Base-by-base conservation (phyloP, 2,329 filamentous ascomycete genomes). In the Aspergillus proliferans region DNA sequence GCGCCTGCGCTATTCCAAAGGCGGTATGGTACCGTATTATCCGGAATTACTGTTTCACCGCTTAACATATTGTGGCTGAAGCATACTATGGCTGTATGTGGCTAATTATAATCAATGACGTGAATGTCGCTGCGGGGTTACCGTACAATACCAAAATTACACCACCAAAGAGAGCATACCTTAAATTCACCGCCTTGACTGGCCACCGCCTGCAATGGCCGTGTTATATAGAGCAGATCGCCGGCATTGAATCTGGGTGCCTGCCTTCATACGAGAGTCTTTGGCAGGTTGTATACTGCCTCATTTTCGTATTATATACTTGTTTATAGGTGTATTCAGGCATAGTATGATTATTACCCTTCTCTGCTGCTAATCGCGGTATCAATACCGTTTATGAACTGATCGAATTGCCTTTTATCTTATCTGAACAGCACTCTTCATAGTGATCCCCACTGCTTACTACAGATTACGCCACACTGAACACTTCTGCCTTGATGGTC, bases 401-500 rank as follows among this genome's bases (percentile, higher is more conserved):
- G 26, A 30, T 30, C 26, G 9, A 28, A 30, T 30, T 30, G 26
- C 26, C 26, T 30, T 30, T 30, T 30, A 30, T n/a, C 50, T 51
- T 45, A 38, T 42, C 49, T 52, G 26, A 4, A 30, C 12, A 30
- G 10, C 26, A 30, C 26, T 28, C 26, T 28, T 28, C 26, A 28
- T 28, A 28, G 26, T 28, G 26, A 28, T 28, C 26, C 26, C 12
- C 10, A 30, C 26, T 30, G 26, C 26, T 30, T 30, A 30, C 26
- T 30, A 30, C 26, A 30, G 26, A 30, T 30, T 30, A 30, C 26
- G 9, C 26, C 26, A 28, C 26, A 12, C 26, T 30, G 26, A 30
- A 12, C 38, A 15, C 9, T 15, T 21, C 38, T 40, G 54, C 54
- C 60, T 64, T 66, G 56, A 70, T 70, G 67, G 67, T 69, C 55